Evolutionary conservation across 305 asterid species (phyloP), one percentile per base, ranked within the genome.

Genomic region (Salvia sclarea): DNA sequence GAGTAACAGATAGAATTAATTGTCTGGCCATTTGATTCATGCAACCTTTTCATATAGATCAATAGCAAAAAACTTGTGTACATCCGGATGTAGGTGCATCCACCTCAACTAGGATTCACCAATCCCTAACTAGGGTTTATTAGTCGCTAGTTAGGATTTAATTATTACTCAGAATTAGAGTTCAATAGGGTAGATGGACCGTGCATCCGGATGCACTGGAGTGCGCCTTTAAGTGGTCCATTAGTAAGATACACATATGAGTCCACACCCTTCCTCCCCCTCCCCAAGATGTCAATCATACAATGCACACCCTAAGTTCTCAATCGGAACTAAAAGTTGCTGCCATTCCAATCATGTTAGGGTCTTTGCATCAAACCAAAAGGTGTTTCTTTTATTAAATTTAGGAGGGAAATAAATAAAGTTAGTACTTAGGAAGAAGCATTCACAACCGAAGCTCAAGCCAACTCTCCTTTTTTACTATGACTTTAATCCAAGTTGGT

Each of bases 241-340:
- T 18, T 37, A 25, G 31, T 21, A 33, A 35, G 35, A 49, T 49
- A 30, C 31, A 4, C 9, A 24, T 33, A 40, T 24, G 31, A 20
- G 30, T 67, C 28, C n/a, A 3, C 48, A 41, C 64, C 54, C 71
- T 37, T 35, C 12, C 43, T 18, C 64, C 57, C 67, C 16, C 35
- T 63, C 24, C 38, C 28, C 43, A 30, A 28, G 35, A 54, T 12
- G 13, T 66, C 58, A 66, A 59, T 10, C 57, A 24, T 41, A 14
- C n/a, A 52, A 53, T 63, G 10, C 57, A 25, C 40, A 20, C 20
- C 62, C 8, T 52, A 55, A 37, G 17, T 38, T 56, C 57, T 64
- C 31, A 44, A 47, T 55, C 2, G 4, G 18, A 67, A 20, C 24
- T 7, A 18, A 35, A 18, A 18, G 8, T 25, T 54, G 43, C 61